A percentile compares a stretch with the other conserved stretches of the same genome.
These are phyloP conservation scores for Ceriops decandra DNA, from an alignment of 345 rosid species.

Conservation along the genomic window DNA sequence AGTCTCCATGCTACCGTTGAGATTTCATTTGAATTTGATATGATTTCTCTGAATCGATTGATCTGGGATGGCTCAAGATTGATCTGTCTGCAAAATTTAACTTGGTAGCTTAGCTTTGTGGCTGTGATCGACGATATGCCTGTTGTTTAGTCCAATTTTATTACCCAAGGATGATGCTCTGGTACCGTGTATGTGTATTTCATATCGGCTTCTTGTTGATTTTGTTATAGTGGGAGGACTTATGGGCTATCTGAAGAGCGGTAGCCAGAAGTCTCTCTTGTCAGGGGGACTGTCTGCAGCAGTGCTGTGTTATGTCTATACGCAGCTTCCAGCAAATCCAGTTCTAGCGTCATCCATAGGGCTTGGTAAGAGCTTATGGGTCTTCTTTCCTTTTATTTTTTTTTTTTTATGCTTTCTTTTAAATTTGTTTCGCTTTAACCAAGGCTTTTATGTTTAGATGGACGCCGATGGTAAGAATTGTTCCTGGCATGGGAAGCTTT, in stretches of 20 bases:
- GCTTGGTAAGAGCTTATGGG: conserved; percentile 51
- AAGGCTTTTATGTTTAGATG: too few relatives aligned
- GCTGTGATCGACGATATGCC: not conserved
- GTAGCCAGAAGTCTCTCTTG: conserved; percentile 76
- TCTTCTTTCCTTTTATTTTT: not conserved
- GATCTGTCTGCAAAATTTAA: too few relatives aligned
- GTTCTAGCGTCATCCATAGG: conserved; percentile 74
- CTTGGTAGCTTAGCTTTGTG: too few relatives aligned
- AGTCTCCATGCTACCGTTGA: too few relatives aligned
- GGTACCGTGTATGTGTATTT: not conserved
- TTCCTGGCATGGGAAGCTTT: too few relatives aligned
- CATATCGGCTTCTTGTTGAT: not conserved
- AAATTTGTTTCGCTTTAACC: too few relatives aligned
- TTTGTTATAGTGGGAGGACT: conserved; percentile 64
- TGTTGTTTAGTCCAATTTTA: not conserved
- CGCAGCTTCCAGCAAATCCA: conserved; percentile 69
- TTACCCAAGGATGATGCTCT: not conserved
- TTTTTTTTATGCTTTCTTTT: too few relatives aligned
- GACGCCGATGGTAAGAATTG: too few relatives aligned
- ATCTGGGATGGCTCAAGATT: too few relatives aligned
- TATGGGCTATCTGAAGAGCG: conserved; percentile 80
- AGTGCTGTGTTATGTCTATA: conserved; percentile 57
- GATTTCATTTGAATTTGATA: not conserved
- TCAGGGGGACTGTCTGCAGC: conserved; percentile 82
- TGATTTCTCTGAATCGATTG: not conserved